Percentiles rank a stretch among this genome's conserved stretches.
phyloP scores from a whole-genome alignment of 805 yeast genomes.

The Starmera quercuum region DNA sequence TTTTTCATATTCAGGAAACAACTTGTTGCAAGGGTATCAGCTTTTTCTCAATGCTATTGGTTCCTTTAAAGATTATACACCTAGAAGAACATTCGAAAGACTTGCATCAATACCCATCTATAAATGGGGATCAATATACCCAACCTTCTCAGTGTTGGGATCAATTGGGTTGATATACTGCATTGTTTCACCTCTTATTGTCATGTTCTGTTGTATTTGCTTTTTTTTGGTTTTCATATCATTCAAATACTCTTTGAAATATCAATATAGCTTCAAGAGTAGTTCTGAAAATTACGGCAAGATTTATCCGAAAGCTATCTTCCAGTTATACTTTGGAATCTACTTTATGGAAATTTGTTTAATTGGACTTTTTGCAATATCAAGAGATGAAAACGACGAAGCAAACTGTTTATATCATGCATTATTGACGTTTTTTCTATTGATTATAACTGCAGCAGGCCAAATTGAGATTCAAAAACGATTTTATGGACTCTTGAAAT shows the following conservation, averaged over 20 bases:
- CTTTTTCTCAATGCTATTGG: conserved; percentile 25
- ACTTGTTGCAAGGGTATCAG: conserved; percentile 50
- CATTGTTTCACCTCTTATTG: conserved; percentile 71
- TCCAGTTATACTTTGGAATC: conserved; percentile 73
- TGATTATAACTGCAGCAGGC: conserved; percentile 47
- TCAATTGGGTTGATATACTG: conserved; percentile 75
- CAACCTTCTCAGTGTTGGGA: conserved; percentile 69
- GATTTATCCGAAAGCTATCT: conserved; percentile 65
- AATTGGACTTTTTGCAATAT: conserved; percentile 66
- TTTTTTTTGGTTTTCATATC: conserved; percentile 53
- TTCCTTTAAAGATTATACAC: conserved; percentile 43
- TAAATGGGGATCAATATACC: conserved; percentile 74
- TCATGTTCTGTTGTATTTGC: conserved; percentile 50
- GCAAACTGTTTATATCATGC: conserved; percentile 41
- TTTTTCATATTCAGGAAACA: conserved; percentile 65
- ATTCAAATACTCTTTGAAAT: conserved; percentile 61
- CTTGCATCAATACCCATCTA: conserved; percentile 36
- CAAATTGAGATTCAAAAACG: conserved; percentile 45
- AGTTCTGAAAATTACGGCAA: conserved; percentile 61
- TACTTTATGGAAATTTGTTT: conserved; percentile 76
- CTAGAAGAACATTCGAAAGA: conserved; percentile 46
- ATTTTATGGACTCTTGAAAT: conserved; percentile 25
- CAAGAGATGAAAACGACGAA: conserved; percentile 38
- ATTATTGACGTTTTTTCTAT: conserved; percentile 41
- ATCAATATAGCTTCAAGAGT: conserved; percentile 43